Conservation (phyloP, 202 grass and related monocot species). For the Carex sylvatica region DNA sequence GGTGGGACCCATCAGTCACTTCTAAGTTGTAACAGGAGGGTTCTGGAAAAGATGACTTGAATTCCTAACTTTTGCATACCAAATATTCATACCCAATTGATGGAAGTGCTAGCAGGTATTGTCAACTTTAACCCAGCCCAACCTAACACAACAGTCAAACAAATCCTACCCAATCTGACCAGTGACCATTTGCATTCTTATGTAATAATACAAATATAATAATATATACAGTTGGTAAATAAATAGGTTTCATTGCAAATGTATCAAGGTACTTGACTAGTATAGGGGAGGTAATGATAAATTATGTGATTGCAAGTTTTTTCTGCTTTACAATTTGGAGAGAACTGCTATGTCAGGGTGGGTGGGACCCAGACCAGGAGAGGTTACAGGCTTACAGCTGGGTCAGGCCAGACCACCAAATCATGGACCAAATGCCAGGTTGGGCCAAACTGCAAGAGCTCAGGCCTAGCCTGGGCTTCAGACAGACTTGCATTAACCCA, state of each 20-base stretch:
- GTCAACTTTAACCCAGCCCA: background rate
- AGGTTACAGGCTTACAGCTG: background rate
- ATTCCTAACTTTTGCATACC: background rate
- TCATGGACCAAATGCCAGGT: background rate
- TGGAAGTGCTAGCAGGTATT: background rate
- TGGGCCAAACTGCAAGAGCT: conserved; percentile 3
- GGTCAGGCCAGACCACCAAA: background rate
- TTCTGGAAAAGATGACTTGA: background rate
- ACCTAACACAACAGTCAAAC: background rate
- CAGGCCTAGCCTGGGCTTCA: background rate
- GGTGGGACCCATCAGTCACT: background rate
- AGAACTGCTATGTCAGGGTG: background rate
- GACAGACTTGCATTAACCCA: background rate
- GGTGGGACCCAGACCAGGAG: background rate
- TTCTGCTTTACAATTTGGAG: background rate
- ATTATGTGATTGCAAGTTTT: background rate
- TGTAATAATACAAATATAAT: background rate
- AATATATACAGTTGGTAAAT: background rate
- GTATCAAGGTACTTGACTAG: background rate
- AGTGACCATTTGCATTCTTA: background rate
- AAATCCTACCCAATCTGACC: background rate
- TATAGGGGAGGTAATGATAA: background rate
- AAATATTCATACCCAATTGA: background rate
- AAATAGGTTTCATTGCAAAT: background rate
- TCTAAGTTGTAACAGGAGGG: background rate